These are phyloP conservation scores for Chlorociboria aeruginascens DNA, from an alignment of 495 filamentous ascomycete species.

Conservation along the genomic window DNA sequence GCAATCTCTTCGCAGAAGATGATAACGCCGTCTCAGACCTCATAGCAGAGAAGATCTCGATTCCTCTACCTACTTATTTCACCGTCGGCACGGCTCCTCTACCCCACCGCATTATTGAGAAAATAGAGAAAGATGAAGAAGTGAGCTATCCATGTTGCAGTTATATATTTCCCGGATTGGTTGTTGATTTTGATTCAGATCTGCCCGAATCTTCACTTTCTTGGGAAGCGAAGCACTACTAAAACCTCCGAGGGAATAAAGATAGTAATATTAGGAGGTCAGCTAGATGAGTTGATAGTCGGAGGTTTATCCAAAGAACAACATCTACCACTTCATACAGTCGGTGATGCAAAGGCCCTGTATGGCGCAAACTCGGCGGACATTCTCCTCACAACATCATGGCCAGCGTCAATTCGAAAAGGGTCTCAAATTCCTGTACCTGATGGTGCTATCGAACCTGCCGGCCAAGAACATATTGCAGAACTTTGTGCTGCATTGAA, in stretches of 20 bases:
- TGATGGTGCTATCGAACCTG: slow-evolving; percentile 28
- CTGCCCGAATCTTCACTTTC: slow-evolving; percentile 75
- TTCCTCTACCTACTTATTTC: slow-evolving; percentile 82
- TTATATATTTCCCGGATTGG: neutral
- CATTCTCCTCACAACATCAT: slow-evolving; percentile 73
- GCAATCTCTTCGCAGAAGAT: slow-evolving; percentile 64
- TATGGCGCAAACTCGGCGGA: slow-evolving; percentile 65
- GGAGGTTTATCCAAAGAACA: slow-evolving; percentile 46
- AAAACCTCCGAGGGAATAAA: slow-evolving; percentile 85
- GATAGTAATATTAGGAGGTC: slow-evolving; percentile 71
- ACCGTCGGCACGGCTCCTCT: slow-evolving; percentile 57
- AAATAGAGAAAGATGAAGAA: slow-evolving; percentile 58
- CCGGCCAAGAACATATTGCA: slow-evolving; percentile 38
- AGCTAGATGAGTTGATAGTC: slow-evolving; percentile 39
- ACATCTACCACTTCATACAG: slow-evolving; percentile 55
- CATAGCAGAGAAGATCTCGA: slow-evolving; percentile 52
- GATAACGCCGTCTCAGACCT: slow-evolving; percentile 50
- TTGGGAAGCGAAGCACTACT: slow-evolving; percentile 71
- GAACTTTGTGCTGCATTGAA: slow-evolving; percentile 66
- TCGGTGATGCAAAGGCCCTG: slow-evolving; percentile 62
- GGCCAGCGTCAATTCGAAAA: slow-evolving; percentile 61
- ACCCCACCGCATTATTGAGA: slow-evolving; percentile 54
- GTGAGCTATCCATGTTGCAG: slow-evolving; percentile 20
- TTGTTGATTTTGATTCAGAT: slow-evolving; percentile 33
- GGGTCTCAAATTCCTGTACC: slow-evolving; percentile 44